phyloP scores from a whole-genome alignment of 2,329 filamentous ascomycete species.

The Apiospora kogelbergensis region DNA sequence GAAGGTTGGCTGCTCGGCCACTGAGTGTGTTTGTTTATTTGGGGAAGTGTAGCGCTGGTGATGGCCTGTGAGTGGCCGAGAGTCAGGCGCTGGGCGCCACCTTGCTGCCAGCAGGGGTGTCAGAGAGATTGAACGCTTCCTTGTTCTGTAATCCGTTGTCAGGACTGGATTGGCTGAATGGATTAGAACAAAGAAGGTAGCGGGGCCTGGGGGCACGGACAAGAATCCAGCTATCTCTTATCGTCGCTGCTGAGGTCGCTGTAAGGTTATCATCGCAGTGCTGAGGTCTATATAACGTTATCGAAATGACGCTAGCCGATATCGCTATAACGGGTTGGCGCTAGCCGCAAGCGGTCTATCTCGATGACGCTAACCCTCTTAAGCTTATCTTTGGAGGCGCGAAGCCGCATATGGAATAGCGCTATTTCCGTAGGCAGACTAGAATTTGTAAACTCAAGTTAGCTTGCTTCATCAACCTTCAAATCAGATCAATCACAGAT shows the following conservation, averaged over 20 bases:
- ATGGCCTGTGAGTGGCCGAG: constrained; percentile 6
- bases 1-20: constrained; percentile 4
- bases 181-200: neutral
- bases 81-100: neutral
- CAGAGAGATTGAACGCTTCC: neutral
- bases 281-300: neutral
- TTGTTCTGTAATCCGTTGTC: neutral
- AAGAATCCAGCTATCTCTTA: neutral
- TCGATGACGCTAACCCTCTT: neutral
- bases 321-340: neutral
- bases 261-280: neutral
- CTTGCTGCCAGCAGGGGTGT: neutral
- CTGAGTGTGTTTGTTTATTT: constrained; percentile 4
- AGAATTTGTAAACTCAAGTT: neutral
- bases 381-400: too few relatives aligned
- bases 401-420: too few relatives aligned
- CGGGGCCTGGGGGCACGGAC: neutral
- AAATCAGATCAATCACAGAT: neutral
- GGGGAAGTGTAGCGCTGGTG: constrained; percentile 1
- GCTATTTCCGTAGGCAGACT: neutral
- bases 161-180: neutral
- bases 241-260: too few relatives aligned
- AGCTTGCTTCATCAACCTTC: neutral
- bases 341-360: neutral
- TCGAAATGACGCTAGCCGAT: neutral